Evolutionary conservation across 345 rosid species (phyloP), one percentile per base, ranked within the genome.

Genomic region (Carallia brachiata): DNA sequence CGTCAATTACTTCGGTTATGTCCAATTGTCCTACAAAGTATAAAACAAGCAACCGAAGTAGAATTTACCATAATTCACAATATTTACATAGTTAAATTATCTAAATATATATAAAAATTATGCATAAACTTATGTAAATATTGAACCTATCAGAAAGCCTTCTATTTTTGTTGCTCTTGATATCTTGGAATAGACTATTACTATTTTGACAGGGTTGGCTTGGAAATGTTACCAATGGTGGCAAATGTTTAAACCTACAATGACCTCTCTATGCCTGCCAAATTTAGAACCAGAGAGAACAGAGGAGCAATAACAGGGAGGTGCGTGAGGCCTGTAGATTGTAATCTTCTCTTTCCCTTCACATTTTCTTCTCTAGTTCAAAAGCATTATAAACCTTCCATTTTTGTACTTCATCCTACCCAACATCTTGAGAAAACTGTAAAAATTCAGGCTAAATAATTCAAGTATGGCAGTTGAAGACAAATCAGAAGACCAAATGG

Each of bases 271-370:
- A 23, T 23, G 18, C 44, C 18, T 36, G 6, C 73, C 66, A 61
- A 70, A 61, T 16, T 54, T 62, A 55, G 62, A 1, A 70, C 53
- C 50, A 44, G 50, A 62, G 62, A 36, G 62, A 70, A 53, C 74
- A 62, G 67, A 37, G 74, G 44, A 70, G 74, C 6, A 70, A 63
- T 62, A 62, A 47, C 56, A 32, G 68, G 69, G 47, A 63, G n/a
- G 56, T 23, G 8, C 23, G 23, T 58, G 47, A 28, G 72, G 72
- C 58, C 47, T 40, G 5, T 30, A 57, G 34, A 40, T 15, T 44
- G 50, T 44, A 44, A 44, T 44, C 50, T 44, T 12, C 4, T 44
- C 13, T 44, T 60, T 36, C 44, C 48, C 37, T 34, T 17, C 44
- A 7, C 15, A 34, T 9, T 61, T 61, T 61, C 40, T 52, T 32